Base-by-base conservation (phyloP, 305 asterid genomes). In the Fraxinus angustifolia region DNA sequence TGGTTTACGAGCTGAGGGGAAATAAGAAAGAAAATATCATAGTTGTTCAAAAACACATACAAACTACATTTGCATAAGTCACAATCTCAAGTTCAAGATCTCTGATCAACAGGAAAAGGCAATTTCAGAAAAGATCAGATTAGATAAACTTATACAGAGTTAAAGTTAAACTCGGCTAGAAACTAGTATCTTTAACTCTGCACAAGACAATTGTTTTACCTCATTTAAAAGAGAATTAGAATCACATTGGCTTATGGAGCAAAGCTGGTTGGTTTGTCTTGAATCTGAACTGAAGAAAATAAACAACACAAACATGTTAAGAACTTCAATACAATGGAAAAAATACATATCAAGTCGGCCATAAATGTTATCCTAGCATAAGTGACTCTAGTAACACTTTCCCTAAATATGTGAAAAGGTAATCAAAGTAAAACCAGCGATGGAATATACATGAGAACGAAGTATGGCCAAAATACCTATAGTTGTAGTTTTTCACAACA, bases 161-260 rank as follows among this genome's bases (percentile, higher is more conserved):
- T 28, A 67, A 10, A 11, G 21, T 31, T 16, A 0, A 70, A 70
- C 73, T 67, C 2, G 8, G 36, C 73, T 67, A 67, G 73, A 67
- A 67, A 67, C 7, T 11, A 65, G 35, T 53, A 16, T 70, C 6
- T 31, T 70, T 12, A 14, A 31, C 75, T 31, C 23, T 70, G 42
- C 23, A 31, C 75, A 76, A 76, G 75, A 82, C 21, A 76, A 85
- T 76, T 58, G 77, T 8, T 82, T 83, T 89, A 94, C 99, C 99
- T 96, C 97, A 84, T 94, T 96, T 84, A 91, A 83, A 76, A 96
- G 99, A 85, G 99, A 96, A 83, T 91, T 84, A 56, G 98, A 89
- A 88, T 96, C 93, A 82, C 99, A 96, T 77, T 92, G 94, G 90
- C 93, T 96, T 87, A 96, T 96, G 84, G 99, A 96, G 89, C 99